Evolutionary conservation across 2,329 filamentous ascomycete genomes (phyloP), one percentile per base, ranked within the genome.

Genomic region (Helotiales sp.): DNA sequence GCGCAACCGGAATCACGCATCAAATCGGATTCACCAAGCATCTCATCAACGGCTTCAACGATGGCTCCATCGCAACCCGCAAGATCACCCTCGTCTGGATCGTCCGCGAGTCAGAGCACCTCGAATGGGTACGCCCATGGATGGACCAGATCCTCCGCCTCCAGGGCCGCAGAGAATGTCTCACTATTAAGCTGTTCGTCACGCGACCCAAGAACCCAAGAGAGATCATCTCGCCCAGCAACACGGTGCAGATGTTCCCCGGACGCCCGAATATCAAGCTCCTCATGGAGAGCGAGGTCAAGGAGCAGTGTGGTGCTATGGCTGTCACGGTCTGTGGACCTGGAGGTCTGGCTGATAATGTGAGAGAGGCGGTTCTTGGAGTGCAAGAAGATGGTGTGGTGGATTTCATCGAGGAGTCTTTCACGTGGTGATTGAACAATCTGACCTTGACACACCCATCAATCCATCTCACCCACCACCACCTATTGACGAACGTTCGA

Each of bases 101-200:
- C 75, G 91, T 98, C 71, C 93, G 96, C 69, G 93, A 93, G 64
- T 91, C 91, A 43, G 91, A 97, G 75, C 90, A 95, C 65, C 86
- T 98, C 7, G 93, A 97, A 78, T 98, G 96, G 95, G 92, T 97
- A 67, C 88, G 93, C 7, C 92, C 93, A 5, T 98, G 92, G 90
- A 90, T 91, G 86, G 87, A 91, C 72, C 80, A 83, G 64, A 81
- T 98, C 63, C 84, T 98, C 34, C 86, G 86, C 64, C 90, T 97
- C 85, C 91, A 93, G 13, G 87, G 89, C 73, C 90, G 94, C 63
- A 88, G 92, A 66, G 93, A 97, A 59, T 85, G 97, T 32, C 86
- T 99, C 52, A 90, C 89, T 73, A 92, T 98, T 74, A 88, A 95
- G 74, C 87, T 98, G 57, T 98, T 97, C 80, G 89, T 98, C 72